Evolutionary conservation across 441 rosid species (phyloP).

Genomic region (Lepidium campestre): DNA sequence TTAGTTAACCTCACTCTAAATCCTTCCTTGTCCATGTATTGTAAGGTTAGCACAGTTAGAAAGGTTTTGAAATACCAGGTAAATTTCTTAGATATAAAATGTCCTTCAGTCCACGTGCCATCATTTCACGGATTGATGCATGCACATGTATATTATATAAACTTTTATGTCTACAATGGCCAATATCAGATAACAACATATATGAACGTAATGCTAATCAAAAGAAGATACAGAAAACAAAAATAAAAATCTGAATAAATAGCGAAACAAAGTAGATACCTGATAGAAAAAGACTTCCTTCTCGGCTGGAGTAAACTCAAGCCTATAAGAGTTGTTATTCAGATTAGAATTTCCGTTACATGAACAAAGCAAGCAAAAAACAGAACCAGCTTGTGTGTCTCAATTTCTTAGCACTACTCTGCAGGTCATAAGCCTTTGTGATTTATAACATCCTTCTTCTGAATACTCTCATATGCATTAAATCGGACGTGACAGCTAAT

Average conservation of each 20-base stretch:
- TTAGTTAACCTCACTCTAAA: constrained; percentile 2
- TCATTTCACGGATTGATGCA: neutral
- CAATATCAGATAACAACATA: neutral
- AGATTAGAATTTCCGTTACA: constrained; percentile 8
- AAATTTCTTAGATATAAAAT: neutral
- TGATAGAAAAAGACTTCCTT: constrained; percentile 81
- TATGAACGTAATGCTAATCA: neutral
- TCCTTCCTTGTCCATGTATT: neutral
- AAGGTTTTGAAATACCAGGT: neutral
- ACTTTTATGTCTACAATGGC: neutral
- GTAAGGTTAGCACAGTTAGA: neutral
- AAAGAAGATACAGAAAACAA: neutral
- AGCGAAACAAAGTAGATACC: constrained; percentile 37
- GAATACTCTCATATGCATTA: constrained; percentile 1
- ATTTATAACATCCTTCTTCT: neutral
- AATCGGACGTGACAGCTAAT: neutral
- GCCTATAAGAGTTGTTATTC: constrained; percentile 46
- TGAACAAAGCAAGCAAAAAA: constrained; percentile 6
- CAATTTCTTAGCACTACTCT: neutral
- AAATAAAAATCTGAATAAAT: neutral
- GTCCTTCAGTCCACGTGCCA: neutral
- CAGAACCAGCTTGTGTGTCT: neutral
- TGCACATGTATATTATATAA: neutral
- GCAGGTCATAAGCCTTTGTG: constrained; percentile 1
- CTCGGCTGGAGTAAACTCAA: constrained; percentile 76